Evolutionary conservation across 1,284 basidiomycete species (phyloP).

Genomic region (Marasmius sp.): DNA sequence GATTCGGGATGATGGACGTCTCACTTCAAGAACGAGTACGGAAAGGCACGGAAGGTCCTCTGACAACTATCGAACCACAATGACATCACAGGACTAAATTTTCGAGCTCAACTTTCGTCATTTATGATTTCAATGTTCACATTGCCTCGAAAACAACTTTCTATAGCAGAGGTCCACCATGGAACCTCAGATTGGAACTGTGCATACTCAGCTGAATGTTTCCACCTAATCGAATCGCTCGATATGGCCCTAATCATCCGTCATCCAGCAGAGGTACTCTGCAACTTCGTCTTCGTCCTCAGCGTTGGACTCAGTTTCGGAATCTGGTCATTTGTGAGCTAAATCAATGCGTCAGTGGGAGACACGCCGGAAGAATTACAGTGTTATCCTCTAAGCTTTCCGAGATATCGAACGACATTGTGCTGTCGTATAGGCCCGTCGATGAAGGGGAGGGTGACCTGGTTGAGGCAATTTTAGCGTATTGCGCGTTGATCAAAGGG

Average conservation of each 20-base stretch:
- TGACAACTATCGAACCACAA: too few relatives aligned
- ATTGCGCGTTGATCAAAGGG: neutral
- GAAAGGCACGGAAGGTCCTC: too few relatives aligned
- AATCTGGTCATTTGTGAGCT: neutral
- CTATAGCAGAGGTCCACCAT: too few relatives aligned
- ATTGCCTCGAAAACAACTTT: too few relatives aligned
- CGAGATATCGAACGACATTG: neutral
- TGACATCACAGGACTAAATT: too few relatives aligned
- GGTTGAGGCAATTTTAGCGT: neutral
- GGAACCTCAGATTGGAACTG: too few relatives aligned
- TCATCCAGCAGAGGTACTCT: neutral
- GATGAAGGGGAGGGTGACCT: neutral
- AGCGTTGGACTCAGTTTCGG: neutral
- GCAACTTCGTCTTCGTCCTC: neutral
- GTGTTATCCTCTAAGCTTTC: neutral
- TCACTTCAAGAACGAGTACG: too few relatives aligned
- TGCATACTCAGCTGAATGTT: neutral
- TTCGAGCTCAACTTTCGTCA: neutral
- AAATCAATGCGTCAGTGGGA: neutral
- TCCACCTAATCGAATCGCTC: neutral
- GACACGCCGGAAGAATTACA: neutral
- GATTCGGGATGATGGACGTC: too few relatives aligned
- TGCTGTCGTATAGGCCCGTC: neutral
- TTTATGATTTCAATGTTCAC: too few relatives aligned
- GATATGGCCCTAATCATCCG: neutral